Conservation (phyloP, 2,329 filamentous ascomycete genomes). For the Alternaria conjuncta region DNA sequence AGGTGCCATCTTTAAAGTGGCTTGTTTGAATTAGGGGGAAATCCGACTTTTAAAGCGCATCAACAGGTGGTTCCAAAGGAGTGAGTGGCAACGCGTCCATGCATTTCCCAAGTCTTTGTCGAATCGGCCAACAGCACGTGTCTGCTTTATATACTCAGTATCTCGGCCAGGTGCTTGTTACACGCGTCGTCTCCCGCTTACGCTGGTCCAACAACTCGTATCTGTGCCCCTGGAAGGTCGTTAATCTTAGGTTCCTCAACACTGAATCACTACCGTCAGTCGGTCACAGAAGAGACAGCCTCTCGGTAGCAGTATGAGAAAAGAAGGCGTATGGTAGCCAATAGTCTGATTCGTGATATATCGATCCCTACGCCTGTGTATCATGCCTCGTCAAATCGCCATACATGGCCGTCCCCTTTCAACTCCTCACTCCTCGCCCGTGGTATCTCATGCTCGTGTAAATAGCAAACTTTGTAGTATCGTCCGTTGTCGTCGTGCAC, state of each 20-base stretch:
- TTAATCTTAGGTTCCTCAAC: neutral
- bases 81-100: neutral
- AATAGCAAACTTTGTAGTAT: constrained; percentile 16
- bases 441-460: constrained; percentile 31
- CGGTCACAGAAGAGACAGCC: neutral
- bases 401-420: neutral
- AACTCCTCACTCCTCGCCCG: constrained; percentile 20
- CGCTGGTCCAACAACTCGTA: neutral
- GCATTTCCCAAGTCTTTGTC: neutral
- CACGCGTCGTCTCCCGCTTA: neutral
- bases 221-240: neutral
- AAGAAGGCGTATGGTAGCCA: neutral
- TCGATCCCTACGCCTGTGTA: constrained; percentile 10
- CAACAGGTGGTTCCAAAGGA: neutral
- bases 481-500: constrained; percentile 1
- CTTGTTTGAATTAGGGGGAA: neutral
- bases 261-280: neutral
- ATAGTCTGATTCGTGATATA: neutral
- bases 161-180: neutral
- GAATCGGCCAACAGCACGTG: neutral
- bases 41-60: neutral
- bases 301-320: neutral
- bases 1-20: neutral
- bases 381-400: constrained; percentile 1
- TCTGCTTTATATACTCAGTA: neutral